Evolutionary conservation across 202 grass and related monocot species (phyloP).

Genomic region (Hordeum pubiflorum): DNA sequence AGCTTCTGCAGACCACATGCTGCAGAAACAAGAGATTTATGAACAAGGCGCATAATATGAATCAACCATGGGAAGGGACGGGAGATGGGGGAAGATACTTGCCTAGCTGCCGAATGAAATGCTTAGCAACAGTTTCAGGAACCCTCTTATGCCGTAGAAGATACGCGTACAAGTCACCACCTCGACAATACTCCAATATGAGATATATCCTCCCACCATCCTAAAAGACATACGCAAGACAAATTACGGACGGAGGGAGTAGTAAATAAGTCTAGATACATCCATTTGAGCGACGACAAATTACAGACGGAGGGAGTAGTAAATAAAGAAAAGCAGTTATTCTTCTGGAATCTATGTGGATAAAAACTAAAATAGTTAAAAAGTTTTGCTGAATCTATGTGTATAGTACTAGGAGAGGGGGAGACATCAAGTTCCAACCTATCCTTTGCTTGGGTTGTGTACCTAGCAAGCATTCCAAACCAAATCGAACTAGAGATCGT

Average conservation of each 20-base stretch:
- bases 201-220: conserved; percentile 70
- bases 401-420: background rate
- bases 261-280: too few relatives aligned
- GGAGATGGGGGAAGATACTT: background rate
- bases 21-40: conserved; percentile 29
- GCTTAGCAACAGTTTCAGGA: conserved; percentile 63
- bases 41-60: background rate
- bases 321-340: background rate
- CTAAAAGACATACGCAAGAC: conserved; percentile 30
- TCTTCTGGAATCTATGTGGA: background rate
- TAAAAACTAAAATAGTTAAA: background rate
- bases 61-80: background rate
- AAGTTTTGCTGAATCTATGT: background rate
- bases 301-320: too few relatives aligned
- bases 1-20: conserved; percentile 86
- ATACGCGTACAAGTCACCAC: conserved; percentile 71
- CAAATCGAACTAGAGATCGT: conserved; percentile 8
- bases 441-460: background rate
- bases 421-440: background rate
- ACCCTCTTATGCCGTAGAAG: conserved; percentile 55
- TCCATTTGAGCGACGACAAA: too few relatives aligned
- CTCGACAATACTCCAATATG: conserved; percentile 86
- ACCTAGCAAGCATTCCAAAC: background rate
- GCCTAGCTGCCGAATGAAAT: conserved; percentile 90
- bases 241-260: too few relatives aligned